phyloP scores from a whole-genome alignment of 129 eudicot genomes.

The Arctium lappa region DNA sequence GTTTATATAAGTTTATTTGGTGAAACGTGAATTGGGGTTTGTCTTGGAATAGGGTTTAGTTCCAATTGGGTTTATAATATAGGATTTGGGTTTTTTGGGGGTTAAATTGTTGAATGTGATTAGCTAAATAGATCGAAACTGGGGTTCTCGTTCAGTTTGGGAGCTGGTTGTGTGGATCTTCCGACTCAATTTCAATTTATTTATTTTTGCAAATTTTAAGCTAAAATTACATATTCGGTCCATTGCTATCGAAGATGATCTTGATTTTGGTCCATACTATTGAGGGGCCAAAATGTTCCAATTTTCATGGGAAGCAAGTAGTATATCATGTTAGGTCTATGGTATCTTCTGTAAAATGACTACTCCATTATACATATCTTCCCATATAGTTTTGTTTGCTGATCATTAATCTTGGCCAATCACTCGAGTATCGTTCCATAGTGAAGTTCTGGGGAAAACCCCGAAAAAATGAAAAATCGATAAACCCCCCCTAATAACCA shows the following conservation, averaged over 20 bases:
- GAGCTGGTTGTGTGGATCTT: neutral
- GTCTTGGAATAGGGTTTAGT: slow-evolving; percentile 9
- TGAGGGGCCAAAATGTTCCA: neutral
- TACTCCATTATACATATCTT: neutral
- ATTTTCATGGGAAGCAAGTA: neutral
- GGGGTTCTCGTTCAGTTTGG: neutral
- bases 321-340: neutral
- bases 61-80: neutral
- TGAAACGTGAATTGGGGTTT: neutral
- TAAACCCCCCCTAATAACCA: neutral
- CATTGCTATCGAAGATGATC: neutral
- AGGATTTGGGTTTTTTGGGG: slow-evolving; percentile 2
- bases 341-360: neutral
- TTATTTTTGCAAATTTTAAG: neutral
- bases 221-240: neutral
- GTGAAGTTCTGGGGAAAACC: neutral
- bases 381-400: neutral
- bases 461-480: neutral
- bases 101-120: neutral
- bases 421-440: neutral
- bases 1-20: neutral
- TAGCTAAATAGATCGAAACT: neutral
- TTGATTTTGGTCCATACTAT: neutral
- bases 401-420: neutral
- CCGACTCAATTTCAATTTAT: neutral